Conservation (phyloP, 140 eudicot genomes). For the Artemisia princeps region DNA sequence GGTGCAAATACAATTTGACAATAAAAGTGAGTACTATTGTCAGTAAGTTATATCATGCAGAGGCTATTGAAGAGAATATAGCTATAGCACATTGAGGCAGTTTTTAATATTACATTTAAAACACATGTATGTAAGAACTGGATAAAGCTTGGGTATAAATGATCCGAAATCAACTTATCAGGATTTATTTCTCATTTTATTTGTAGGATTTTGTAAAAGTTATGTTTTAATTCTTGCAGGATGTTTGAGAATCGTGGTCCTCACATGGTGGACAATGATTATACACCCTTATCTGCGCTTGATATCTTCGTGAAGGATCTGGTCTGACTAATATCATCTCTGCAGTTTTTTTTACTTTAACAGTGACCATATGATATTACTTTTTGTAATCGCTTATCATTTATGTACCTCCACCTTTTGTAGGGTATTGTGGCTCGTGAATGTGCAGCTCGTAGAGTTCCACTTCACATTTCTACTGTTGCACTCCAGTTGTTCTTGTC, state of each 20-base stretch:
- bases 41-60: no score
- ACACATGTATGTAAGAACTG: background rate
- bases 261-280: slow-evolving; percentile 93
- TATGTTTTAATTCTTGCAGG: slow-evolving; percentile 48
- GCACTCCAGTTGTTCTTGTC: slow-evolving; percentile 88
- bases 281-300: slow-evolving; percentile 94
- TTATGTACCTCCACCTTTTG: slow-evolving; percentile 7
- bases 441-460: slow-evolving; percentile 75
- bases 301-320: slow-evolving; percentile 98
- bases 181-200: background rate
- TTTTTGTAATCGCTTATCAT: slow-evolving; percentile 1
- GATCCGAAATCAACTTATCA: slow-evolving; percentile 5
- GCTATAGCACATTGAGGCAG: no score
- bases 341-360: background rate
- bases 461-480: slow-evolving; percentile 78
- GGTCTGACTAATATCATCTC: slow-evolving; percentile 45
- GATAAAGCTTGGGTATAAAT: background rate
- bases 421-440: slow-evolving; percentile 97
- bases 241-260: slow-evolving; percentile 99
- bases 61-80: no score
- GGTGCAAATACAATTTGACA: no score
- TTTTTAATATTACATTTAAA: no score
- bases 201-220: background rate
- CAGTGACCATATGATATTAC: background rate
- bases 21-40: no score